Conservation (phyloP, 768 basidiomycete species). For the Russula sp. region DNA sequence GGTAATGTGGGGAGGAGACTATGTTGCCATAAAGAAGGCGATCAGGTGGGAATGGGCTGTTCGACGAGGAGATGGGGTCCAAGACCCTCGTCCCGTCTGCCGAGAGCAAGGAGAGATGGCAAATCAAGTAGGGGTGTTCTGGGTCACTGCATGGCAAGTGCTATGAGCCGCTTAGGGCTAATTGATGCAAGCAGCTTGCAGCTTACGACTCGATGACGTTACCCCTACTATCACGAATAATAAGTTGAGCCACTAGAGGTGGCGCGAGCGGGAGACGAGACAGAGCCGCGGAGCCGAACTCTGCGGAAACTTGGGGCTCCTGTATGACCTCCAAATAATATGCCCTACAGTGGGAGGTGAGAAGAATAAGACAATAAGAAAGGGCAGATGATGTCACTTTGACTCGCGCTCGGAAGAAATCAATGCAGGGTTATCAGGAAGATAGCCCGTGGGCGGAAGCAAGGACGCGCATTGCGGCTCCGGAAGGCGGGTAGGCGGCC, state of each 20-base stretch:
- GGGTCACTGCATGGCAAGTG: conserved; percentile 49
- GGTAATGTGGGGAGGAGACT: conserved; percentile 71
- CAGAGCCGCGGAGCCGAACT: conserved; percentile 65
- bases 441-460: conserved; percentile 6
- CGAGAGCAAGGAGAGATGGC: conserved; percentile 69
- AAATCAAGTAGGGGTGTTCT: conserved; percentile 83
- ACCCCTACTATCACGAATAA: conserved; percentile 63
- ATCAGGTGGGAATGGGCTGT: conserved; percentile 39
- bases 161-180: conserved; percentile 1
- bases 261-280: conserved; percentile 81
- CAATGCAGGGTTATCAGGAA: conserved; percentile 13
- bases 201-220: conserved; percentile 75
- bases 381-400: conserved; percentile 17
- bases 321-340: conserved; percentile 85
- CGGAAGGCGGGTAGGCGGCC: conserved; percentile 16
- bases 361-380: background rate
- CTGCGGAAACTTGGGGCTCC: conserved; percentile 74
- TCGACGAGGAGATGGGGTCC: conserved; percentile 56
- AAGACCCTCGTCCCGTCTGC: conserved; percentile 57
- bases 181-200: conserved; percentile 20
- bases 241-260: conserved; percentile 74
- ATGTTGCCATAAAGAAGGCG: conserved; percentile 78
- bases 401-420: conserved; percentile 16
- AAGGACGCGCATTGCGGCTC: conserved; percentile 12
- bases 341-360: conserved; percentile 26